These are phyloP conservation scores for Neoscytalidium dimidiatum DNA, from an alignment of 2,329 filamentous ascomycete genomes.

Conservation along the genomic window DNA sequence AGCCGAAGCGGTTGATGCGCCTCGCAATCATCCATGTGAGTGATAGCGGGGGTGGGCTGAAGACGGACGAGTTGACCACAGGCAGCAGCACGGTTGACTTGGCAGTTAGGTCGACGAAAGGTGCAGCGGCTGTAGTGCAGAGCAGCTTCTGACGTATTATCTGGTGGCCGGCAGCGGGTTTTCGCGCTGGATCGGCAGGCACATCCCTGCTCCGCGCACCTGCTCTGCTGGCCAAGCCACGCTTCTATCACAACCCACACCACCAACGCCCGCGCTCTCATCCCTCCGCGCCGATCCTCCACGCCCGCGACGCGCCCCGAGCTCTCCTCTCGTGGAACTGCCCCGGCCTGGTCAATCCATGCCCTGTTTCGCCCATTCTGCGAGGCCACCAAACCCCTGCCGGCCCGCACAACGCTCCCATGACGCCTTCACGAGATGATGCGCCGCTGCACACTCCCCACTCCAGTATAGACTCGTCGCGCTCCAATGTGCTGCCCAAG, in stretches of 20 bases:
- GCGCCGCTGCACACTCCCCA: constrained; percentile 36
- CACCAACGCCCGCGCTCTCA: not conserved
- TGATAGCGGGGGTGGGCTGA: not conserved
- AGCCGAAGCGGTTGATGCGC: not conserved
- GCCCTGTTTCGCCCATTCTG: constrained; percentile 14
- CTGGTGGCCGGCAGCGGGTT: constrained; percentile 9
- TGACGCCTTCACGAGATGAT: constrained; percentile 44
- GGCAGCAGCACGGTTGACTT: not conserved
- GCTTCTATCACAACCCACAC: constrained; percentile 16
- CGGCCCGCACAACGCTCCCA: constrained; percentile 29
- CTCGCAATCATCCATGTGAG: not conserved
- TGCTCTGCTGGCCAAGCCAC: constrained; percentile 17
- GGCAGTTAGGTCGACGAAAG: too few species aligned
- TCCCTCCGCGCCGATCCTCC: constrained; percentile 12
- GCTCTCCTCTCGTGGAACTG: not conserved
- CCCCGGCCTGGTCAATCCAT: constrained; percentile 18
- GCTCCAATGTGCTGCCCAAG: constrained; percentile 61
- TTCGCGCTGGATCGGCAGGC: constrained; percentile 15
- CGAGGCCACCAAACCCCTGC: constrained; percentile 11
- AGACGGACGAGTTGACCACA: not conserved
- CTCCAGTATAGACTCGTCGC: constrained; percentile 60
- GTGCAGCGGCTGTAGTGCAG: not conserved
- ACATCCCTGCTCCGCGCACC: constrained; percentile 17
- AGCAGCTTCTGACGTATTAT: constrained; percentile 12
- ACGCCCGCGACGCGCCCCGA: constrained; percentile 11